phyloP scores from a whole-genome alignment of 2,329 filamentous ascomycete species.

The Didymella keratinophila region DNA sequence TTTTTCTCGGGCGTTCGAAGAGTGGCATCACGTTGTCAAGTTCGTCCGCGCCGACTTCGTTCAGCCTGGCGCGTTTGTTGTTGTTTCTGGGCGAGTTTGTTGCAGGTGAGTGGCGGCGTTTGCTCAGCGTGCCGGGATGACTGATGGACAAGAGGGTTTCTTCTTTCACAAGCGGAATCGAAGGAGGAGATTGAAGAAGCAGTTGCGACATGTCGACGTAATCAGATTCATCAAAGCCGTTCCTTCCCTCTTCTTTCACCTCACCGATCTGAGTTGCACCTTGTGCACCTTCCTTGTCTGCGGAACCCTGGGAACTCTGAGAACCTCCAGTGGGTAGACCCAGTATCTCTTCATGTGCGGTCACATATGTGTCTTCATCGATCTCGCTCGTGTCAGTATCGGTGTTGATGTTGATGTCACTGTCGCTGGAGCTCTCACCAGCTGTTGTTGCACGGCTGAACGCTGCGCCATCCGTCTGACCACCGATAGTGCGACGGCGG shows the following conservation, averaged over 20 bases:
- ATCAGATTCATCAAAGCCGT: conserved; percentile 1
- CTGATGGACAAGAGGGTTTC: conserved; percentile 22
- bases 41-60: background rate
- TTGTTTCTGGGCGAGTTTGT: background rate
- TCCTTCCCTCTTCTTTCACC: conserved; percentile 5
- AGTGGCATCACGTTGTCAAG: background rate
- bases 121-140: conserved; percentile 25
- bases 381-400: conserved; percentile 12
- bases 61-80: conserved; percentile 5
- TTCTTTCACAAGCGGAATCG: background rate
- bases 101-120: conserved; percentile 15
- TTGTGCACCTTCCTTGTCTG: background rate
- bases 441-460: conserved; percentile 11
- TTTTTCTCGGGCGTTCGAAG: background rate
- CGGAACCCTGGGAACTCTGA: background rate
- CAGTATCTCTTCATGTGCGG: background rate
- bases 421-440: conserved; percentile 9
- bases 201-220: conserved; percentile 11
- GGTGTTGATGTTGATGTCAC: background rate
- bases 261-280: background rate
- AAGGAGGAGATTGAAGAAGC: background rate
- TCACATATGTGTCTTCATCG: background rate
- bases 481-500: background rate
- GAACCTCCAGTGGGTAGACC: too few relatives aligned
- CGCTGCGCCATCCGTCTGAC: conserved; percentile 22